A percentile compares a stretch with the other conserved stretches of the same genome.
These are phyloP conservation scores for Nitzschia palea DNA, from an alignment of 108 stramenopile species.

Conservation along the genomic window DNA sequence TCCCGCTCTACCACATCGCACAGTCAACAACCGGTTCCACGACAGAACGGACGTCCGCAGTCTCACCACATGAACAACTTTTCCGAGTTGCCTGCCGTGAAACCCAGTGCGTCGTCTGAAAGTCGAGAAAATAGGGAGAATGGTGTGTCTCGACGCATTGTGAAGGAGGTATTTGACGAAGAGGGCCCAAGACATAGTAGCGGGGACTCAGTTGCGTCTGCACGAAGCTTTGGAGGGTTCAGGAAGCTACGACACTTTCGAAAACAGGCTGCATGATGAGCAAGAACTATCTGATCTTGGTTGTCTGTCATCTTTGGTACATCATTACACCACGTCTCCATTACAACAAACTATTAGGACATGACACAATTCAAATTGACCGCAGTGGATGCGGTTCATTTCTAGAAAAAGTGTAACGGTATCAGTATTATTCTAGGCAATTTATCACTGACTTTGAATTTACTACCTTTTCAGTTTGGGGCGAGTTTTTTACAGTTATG, in stretches of 20 bases:
- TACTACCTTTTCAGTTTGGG: too few species aligned
- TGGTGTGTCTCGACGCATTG: constrained; percentile 12
- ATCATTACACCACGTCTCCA: too few species aligned
- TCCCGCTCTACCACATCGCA: neutral
- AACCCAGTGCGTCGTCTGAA: constrained; percentile 8
- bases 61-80: constrained; percentile 15
- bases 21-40: neutral
- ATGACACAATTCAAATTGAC: too few species aligned
- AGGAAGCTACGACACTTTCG: constrained; percentile 9
- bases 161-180: neutral
- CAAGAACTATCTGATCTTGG: too few species aligned
- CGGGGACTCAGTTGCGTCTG: constrained; percentile 1
- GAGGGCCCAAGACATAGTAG: neutral
- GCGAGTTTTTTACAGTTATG: too few species aligned
- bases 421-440: too few species aligned
- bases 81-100: constrained; percentile 6
- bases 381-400: too few species aligned
- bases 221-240: constrained; percentile 1
- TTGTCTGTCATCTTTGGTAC: too few species aligned
- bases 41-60: neutral
- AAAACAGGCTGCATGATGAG: constrained; percentile 1
- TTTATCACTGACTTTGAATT: too few species aligned
- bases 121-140: constrained; percentile 29
- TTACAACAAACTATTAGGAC: too few species aligned
- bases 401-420: too few species aligned